A percentile compares a stretch with the other conserved stretches of the same genome.
Conservation (phyloP, 495 filamentous ascomycete genomes). For the Talaromyces liani region DNA sequence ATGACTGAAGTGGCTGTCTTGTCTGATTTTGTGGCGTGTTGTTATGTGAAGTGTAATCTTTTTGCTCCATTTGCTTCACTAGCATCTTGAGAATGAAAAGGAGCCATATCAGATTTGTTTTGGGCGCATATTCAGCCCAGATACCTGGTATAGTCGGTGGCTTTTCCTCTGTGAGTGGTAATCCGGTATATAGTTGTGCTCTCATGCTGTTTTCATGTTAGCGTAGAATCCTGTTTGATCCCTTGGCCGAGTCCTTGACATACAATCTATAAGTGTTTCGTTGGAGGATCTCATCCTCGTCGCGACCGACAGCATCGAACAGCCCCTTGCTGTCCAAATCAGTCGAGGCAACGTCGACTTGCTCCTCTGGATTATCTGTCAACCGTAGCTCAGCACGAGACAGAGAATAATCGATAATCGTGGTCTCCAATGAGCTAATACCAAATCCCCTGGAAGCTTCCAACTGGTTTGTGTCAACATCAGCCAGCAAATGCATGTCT, state of each 20-base stretch:
- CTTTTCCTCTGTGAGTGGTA: constrained; percentile 24
- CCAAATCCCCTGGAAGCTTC: constrained; percentile 47
- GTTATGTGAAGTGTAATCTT: constrained; percentile 3
- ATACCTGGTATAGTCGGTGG: constrained; percentile 26
- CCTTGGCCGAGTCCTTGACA: neutral
- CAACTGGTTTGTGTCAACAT: constrained; percentile 20
- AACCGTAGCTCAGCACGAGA: constrained; percentile 50
- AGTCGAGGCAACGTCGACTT: constrained; percentile 32
- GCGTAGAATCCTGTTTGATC: neutral
- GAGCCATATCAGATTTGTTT: constrained; percentile 46
- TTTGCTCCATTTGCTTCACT: constrained; percentile 30
- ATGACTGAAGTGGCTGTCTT: constrained; percentile 28
- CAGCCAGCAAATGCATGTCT: constrained; percentile 26
- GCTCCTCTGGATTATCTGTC: constrained; percentile 17
- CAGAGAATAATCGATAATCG: constrained; percentile 85
- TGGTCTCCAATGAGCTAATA: constrained; percentile 63
- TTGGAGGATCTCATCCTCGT: constrained; percentile 34
- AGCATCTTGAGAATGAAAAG: constrained; percentile 41
- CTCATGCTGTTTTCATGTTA: constrained; percentile 27
- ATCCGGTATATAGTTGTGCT: constrained; percentile 28
- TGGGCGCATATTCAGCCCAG: constrained; percentile 39
- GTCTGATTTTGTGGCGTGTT: constrained; percentile 7
- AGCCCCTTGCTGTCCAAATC: constrained; percentile 41
- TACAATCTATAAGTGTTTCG: constrained; percentile 38
- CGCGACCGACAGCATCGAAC: constrained; percentile 35